Evolutionary conservation across 164 flowering plant species (phyloP).

Genomic region (Houttuynia cordata): DNA sequence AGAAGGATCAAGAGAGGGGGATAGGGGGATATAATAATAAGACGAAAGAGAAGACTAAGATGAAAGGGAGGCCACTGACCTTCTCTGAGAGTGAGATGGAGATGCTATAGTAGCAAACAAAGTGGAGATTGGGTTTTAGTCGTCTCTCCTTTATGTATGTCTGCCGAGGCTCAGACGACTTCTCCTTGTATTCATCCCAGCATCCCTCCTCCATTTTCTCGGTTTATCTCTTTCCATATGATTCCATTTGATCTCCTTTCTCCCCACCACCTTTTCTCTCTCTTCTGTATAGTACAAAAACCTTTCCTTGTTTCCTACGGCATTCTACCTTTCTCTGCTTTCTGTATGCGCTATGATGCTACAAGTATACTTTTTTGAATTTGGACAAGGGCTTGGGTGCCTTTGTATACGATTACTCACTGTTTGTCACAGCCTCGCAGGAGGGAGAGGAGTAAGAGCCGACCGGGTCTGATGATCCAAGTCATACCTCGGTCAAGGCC

Average conservation of each 20-base stretch:
- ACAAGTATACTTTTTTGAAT: neutral
- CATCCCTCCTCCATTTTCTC: slow-evolving; percentile 17
- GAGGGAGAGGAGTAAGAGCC: slow-evolving; percentile 32
- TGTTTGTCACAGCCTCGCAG: neutral
- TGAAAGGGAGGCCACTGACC: neutral
- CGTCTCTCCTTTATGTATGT: neutral
- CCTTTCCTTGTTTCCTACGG: slow-evolving; percentile 81
- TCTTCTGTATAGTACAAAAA: neutral
- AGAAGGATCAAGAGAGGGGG: neutral
- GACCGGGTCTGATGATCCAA: slow-evolving; percentile 49
- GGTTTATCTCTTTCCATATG: slow-evolving; percentile 18
- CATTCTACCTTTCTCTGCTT: slow-evolving; percentile 24
- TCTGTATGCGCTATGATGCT: neutral
- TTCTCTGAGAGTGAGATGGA: no score
- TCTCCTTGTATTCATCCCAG: slow-evolving; percentile 3
- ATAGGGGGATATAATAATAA: neutral
- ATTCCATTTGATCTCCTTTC: slow-evolving; percentile 2
- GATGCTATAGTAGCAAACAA: no score
- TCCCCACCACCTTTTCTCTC: slow-evolving; percentile 12
- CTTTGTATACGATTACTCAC: slow-evolving; percentile 3
- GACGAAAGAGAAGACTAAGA: neutral
- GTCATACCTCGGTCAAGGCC: slow-evolving; percentile 40
- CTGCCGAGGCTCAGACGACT: neutral
- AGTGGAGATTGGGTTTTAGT: no score
- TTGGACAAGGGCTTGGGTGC: neutral